Base-by-base conservation (phyloP, 164 flowering plant species). In the Vitis rotundifolia region DNA sequence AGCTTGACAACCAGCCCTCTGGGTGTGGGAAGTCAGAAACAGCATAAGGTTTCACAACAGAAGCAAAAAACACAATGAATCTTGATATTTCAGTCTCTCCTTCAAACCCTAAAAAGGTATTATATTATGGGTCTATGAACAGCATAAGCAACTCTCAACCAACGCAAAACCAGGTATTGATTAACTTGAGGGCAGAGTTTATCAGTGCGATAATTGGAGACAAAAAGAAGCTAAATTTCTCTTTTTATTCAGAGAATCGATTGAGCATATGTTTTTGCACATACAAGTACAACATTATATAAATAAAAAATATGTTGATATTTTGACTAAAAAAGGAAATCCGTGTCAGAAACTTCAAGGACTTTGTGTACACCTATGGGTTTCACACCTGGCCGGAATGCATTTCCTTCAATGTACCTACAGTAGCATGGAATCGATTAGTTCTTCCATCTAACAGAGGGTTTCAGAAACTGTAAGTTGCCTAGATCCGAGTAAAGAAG, bases 321-420 rank as follows among this genome's bases (percentile, higher is more conserved):
- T 54, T 54, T 47, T 26, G 31, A 80, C 75, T 85, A 90, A 57
- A 89, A 83, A n/a, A 89, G 68, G 81, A 91, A 89, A 11, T 96
- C 98, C 0, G 93, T 19, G 59, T 96, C 98, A 14, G 97, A 80
- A 26, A 93, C 78, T 79, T 93, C 95, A 14, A 96, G 94, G 52
- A 88, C 93, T 68, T 91, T 87, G 85, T 93, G 99, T 29, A 71
- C 58, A 53, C 99, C 99, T 18, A 89, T 88, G 1, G 97, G 87
- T 47, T 85, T 87, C 26, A 89, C 97, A 54, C 93, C 97, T 8
- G 86, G 82, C 73, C 85, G 72, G 85, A 93, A 96, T 51, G 84
- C 77, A 82, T 92, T 96, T 61, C 95, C 97, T 82, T 96, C 99
- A 49, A 96, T 89, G 78, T 91, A 96, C 98, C 99, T 96, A 71